Evolutionary conservation across 2,329 filamentous ascomycete species (phyloP), one percentile per base, ranked within the genome.

Genomic region (Aschersonia sp.): DNA sequence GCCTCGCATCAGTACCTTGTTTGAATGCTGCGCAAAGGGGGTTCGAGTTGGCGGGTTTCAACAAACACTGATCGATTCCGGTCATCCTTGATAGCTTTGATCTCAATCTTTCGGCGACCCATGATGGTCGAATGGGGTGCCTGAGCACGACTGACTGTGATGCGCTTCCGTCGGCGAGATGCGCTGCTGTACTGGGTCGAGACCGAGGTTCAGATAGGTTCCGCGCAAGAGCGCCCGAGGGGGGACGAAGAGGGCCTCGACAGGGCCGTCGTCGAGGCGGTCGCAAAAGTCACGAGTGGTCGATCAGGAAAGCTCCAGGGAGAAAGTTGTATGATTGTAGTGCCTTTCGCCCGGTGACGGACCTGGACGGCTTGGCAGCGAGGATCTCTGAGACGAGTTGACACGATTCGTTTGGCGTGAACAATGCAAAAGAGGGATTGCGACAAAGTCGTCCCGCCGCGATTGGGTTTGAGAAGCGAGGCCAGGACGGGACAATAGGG

Each of bases 101-200:
- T 97, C 74, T 97, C 92, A 65, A 98, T 98, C 80, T 98, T 98
- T 77, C 92, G 82, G 68, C 92, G 84, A 66, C 92, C 92, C 92
- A 98, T 98, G 47, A 44, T 62, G 53, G 55, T 46, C 49, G 46
- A 35, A 46, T 49, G 10, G 41, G 42, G 49, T 46, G 48, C 54
- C 46, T 30, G 20, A 45, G 40, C 44, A 45, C 50, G 47, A 47
- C 49, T 43, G 40, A 20, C 31, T n/a, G n/a, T 28, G 9, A 48
- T 10, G 49, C 32, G 40, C 35, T 35, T 20, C 7, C 20, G 40
- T 7, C 12, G 6, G 7, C 32, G 45, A 38, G 12, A 46, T 38
- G 9, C 32, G 30, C 31, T 28, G 32, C 9, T 29, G n/a, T 28
- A n/a, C 38, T 46, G 45, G 40, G 28, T 29, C 30, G 45, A 5